Evolutionary conservation across 2,329 filamentous ascomycete genomes (phyloP).

Genomic region (Volutella citrinella): DNA sequence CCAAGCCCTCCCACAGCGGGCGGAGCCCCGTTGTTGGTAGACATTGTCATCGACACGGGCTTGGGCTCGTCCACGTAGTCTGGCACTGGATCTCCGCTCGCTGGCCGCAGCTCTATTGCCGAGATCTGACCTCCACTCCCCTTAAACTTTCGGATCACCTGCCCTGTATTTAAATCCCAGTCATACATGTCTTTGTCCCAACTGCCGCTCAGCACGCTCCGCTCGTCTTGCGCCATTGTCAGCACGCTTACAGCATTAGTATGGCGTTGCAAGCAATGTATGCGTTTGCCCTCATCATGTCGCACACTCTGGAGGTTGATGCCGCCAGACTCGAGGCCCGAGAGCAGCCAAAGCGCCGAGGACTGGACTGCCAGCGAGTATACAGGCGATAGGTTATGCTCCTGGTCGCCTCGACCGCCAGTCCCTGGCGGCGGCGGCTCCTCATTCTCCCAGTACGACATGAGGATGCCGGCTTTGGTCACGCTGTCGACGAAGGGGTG

Average conservation of each 20-base stretch:
- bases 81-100: conserved; percentile 72
- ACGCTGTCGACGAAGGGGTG: conserved; percentile 98
- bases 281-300: conserved; percentile 90
- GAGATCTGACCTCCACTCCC: conserved; percentile 82
- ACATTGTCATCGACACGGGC: conserved; percentile 67
- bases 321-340: conserved; percentile 82
- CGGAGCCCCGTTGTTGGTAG: conserved; percentile 68
- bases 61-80: conserved; percentile 62
- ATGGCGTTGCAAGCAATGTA: conserved; percentile 77
- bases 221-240: conserved; percentile 78
- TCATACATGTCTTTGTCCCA: conserved; percentile 96
- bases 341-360: conserved; percentile 85
- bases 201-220: conserved; percentile 82
- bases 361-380: conserved; percentile 93
- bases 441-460: conserved; percentile 99
- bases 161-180: conserved; percentile 90
- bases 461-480: conserved; percentile 86
- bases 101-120: conserved; percentile 79
- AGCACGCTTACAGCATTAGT: conserved; percentile 90
- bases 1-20: conserved; percentile 47
- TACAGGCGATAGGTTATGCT: conserved; percentile 75
- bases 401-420: conserved; percentile 50
- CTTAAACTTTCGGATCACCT: conserved; percentile 71
- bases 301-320: conserved; percentile 93
- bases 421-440: conserved; percentile 58